phyloP scores from a whole-genome alignment of 441 rosid genomes.

The Macaranga tanarius region DNA sequence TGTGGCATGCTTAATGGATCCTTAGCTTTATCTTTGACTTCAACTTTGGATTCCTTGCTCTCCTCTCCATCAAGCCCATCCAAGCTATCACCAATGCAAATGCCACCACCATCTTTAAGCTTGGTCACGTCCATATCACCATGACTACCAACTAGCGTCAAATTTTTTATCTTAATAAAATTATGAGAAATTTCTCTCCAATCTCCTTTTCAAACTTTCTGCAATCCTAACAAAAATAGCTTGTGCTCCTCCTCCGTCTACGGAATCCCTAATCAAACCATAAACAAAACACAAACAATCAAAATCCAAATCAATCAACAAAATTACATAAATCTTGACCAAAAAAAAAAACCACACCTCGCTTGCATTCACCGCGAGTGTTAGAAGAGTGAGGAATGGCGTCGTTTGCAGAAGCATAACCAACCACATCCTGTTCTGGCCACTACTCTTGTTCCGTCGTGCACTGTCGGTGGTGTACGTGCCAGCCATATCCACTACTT shows the following conservation, averaged over 20 bases:
- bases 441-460: neutral
- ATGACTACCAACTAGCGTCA: slow-evolving; percentile 93
- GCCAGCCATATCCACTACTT: slow-evolving; percentile 16
- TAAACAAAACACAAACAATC: slow-evolving; percentile 23
- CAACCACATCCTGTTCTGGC: slow-evolving; percentile 30
- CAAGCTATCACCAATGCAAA: no score
- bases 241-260: slow-evolving; percentile 95
- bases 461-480: slow-evolving; percentile 26
- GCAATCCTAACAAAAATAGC: slow-evolving; percentile 71
- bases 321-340: neutral
- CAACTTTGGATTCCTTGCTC: no score
- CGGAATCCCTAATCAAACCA: no score
- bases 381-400: slow-evolving; percentile 46
- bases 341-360: slow-evolving; percentile 46
- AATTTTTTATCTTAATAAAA: slow-evolving; percentile 79
- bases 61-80: no score
- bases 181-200: slow-evolving; percentile 92
- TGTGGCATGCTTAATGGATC: no score
- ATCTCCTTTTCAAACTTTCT: slow-evolving; percentile 84
- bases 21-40: no score
- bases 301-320: neutral
- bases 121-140: no score
- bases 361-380: no score
- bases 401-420: slow-evolving; percentile 89
- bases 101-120: no score